Evolutionary conservation across 2,329 filamentous ascomycete genomes (phyloP), one percentile per base, ranked within the genome.

Genomic region (Thermoascus crustaceus): DNA sequence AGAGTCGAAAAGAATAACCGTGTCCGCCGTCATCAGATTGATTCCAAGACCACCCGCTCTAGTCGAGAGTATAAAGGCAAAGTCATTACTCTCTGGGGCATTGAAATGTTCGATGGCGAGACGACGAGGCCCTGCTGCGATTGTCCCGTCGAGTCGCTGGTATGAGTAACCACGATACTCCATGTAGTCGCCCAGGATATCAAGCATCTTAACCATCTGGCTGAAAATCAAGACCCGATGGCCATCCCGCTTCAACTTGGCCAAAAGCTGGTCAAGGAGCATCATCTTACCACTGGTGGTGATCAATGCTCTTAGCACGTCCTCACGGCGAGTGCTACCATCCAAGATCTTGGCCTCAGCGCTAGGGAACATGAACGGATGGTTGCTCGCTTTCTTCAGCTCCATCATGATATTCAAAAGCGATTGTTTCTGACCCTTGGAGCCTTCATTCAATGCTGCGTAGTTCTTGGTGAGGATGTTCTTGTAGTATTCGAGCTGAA

Each of bases 261-360:
- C 82, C 7, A 98, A 73, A n/a, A 98, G 78, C 56, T 88, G 86
- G 51, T 98, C 91, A 5, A 98, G 76, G 32, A 98, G 72, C 87
- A 96, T 96, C 91, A 98, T 95, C 67, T 98, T 98, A 49, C 93
- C 93, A 64, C 91, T 98, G 56, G 87, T 94, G 3, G 88, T 89
- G 53, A 98, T 94, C 41, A 98, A 74, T 13, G 85, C 85, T 57
- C 94, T 91, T 49, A 98, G 76, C 44, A 87, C 78, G 55, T 96
- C 91, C 53, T 96, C 89, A 19, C 88, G 82, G 13, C 84, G 80
- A 35, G 76, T 75, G 51, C 82, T 87, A 9, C 85, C 86, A 40
- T 77, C 80, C 33, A 96, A 64, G 8, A 96, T 85, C 47, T 83
- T 85, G 39, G 94, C 85, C 57, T 98, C 91, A 2, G 87, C 89